A percentile compares a stretch with the other conserved stretches of the same genome.
These are phyloP conservation scores for Myxozyma udenii DNA, from an alignment of 805 yeast species.

Conservation along the genomic window DNA sequence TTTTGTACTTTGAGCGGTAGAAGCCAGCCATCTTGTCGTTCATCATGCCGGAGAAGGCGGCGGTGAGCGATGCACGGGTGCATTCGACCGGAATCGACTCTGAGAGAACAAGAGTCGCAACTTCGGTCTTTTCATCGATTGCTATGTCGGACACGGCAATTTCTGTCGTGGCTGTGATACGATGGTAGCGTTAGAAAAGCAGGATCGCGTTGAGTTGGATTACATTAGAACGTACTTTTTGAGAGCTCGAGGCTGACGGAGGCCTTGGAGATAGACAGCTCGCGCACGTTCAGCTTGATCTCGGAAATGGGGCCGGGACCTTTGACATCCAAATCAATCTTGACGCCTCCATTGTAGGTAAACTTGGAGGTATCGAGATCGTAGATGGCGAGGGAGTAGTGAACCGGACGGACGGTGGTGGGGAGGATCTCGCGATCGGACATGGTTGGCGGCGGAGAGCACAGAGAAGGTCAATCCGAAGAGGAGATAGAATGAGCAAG, in stretches of 20 bases:
- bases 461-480: not conserved
- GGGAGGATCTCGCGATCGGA: slow-evolving; percentile 30
- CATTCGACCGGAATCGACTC: slow-evolving; percentile 39
- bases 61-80: slow-evolving; percentile 43
- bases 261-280: slow-evolving; percentile 23
- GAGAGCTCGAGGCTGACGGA: slow-evolving; percentile 19
- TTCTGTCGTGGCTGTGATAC: slow-evolving; percentile 24
- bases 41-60: slow-evolving; percentile 55
- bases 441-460: slow-evolving; percentile 10
- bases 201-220: not conserved
- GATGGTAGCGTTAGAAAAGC: too few relatives aligned
- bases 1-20: slow-evolving; percentile 47
- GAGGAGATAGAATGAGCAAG: not conserved
- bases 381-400: slow-evolving; percentile 27
- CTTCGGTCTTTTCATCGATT: slow-evolving; percentile 54
- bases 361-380: slow-evolving; percentile 22
- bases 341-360: slow-evolving; percentile 29
- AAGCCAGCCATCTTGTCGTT: slow-evolving; percentile 73
- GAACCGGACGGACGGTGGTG: slow-evolving; percentile 25
- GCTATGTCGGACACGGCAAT: slow-evolving; percentile 35
- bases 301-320: slow-evolving; percentile 21
- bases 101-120: slow-evolving; percentile 54
- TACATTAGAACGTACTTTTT: slow-evolving; percentile 15
- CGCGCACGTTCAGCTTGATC: slow-evolving; percentile 29
- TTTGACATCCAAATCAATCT: slow-evolving; percentile 29